Evolutionary conservation across 2,329 filamentous ascomycete species (phyloP).

Genomic region (Diaporthe longicolla): DNA sequence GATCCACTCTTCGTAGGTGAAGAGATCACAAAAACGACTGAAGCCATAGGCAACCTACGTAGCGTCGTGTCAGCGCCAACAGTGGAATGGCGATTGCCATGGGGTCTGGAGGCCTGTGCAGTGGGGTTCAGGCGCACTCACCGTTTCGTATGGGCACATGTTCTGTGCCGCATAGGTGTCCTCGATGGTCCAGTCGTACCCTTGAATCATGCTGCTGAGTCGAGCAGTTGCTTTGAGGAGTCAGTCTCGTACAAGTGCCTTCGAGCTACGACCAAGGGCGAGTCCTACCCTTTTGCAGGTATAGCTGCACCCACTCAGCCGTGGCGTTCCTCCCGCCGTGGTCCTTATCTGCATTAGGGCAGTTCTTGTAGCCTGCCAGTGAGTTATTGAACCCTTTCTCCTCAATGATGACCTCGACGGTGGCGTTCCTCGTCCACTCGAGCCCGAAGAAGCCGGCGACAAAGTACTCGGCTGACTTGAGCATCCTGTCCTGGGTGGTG

Average conservation of each 20-base stretch:
- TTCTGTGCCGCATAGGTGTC: constrained; percentile 79
- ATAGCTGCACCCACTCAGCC: constrained; percentile 72
- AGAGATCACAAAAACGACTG: constrained; percentile 80
- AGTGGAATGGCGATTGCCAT: neutral
- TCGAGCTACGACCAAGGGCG: constrained; percentile 13
- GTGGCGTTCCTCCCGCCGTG: constrained; percentile 67
- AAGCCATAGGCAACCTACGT: constrained; percentile 77
- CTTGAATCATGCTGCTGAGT: constrained; percentile 67
- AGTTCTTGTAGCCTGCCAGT: constrained; percentile 76
- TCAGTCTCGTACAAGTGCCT: neutral
- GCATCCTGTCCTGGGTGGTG: constrained; percentile 83
- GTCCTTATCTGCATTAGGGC: constrained; percentile 71
- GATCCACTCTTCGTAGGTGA: constrained; percentile 82
- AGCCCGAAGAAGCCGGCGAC: constrained; percentile 84
- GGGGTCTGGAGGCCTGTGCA: neutral
- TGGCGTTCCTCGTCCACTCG: constrained; percentile 79
- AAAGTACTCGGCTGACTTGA: constrained; percentile 83
- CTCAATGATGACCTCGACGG: constrained; percentile 81
- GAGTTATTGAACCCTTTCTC: constrained; percentile 76
- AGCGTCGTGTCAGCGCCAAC: constrained; percentile 33
- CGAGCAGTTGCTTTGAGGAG: constrained; percentile 66
- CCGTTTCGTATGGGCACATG: constrained; percentile 83
- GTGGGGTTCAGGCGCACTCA: constrained; percentile 41
- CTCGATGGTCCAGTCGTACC: constrained; percentile 73
- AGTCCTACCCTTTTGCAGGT: constrained; percentile 70